These are phyloP conservation scores for Thraustochytrium striatum DNA, from an alignment of 352 stramenopile genomes.

Conservation along the genomic window DNA sequence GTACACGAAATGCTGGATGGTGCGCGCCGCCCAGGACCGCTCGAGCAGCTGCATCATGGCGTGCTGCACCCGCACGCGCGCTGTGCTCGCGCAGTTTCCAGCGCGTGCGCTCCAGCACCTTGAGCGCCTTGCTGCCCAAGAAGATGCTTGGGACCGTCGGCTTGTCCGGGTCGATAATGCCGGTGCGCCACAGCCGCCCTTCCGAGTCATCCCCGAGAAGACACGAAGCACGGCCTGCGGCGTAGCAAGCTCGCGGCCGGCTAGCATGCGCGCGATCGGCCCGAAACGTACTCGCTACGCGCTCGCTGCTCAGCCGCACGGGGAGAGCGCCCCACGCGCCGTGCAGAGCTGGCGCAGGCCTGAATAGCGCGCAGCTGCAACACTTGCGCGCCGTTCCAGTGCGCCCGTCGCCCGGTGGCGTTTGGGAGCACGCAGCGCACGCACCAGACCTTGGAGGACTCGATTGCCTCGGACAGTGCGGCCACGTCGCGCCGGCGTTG, in stretches of 20 bases:
- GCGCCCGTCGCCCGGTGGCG: not conserved
- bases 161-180: not conserved
- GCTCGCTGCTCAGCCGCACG: not conserved
- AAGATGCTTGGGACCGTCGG: not conserved
- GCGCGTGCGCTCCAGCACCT: constrained; percentile 1
- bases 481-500: not conserved
- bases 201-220: not conserved
- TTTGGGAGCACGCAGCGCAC: constrained; percentile 21
- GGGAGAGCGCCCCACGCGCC: not conserved
- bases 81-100: not conserved
- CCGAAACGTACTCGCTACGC: not conserved
- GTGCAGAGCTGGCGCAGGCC: not conserved
- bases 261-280: constrained; percentile 11
- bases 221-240: not conserved
- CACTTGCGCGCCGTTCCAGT: not conserved
- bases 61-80: not conserved
- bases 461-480: constrained; percentile 7
- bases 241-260: not conserved
- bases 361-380: not conserved
- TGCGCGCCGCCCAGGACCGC: not conserved
- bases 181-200: not conserved
- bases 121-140: not conserved
- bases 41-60: constrained; percentile 22
- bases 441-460: not conserved
- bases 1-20: constrained; percentile 31